Evolutionary conservation across 2,329 filamentous ascomycete genomes (phyloP), one percentile per base, ranked within the genome.

Genomic region (Aspergillus latus): DNA sequence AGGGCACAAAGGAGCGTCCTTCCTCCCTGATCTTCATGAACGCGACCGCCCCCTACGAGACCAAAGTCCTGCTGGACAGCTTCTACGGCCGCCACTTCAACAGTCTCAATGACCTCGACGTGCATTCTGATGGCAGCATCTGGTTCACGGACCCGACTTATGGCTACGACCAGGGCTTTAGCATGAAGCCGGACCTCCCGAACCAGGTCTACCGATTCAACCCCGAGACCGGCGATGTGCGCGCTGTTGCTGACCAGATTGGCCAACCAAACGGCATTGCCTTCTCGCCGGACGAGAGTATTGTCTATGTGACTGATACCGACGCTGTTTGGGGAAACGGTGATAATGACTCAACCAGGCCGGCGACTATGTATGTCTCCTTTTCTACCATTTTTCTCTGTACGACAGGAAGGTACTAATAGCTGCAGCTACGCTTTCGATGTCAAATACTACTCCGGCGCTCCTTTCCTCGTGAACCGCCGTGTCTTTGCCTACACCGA

Each of bases 401-500:
- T n/a, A 34, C 13, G 7, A 15, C 11, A n/a, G 13, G 9, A 11
- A 21, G 15, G 26, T 49, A 50, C 32, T 56, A 4, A 47, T 16
- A 4, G 15, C 40, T 1, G 3, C 45, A 69, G 64, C 4, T 83
- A 82, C 50, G 78, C 80, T 0, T 82, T 76, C 53, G 80, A 83
- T 62, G 66, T 84, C 5, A 50, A 72, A 0, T 26, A 3, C 0
- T 3, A 66, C 8, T 63, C 66, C 10, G 72, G 65, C 0, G 68
- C 74, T 1, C 73, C 73, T 0, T 80, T 79, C 52, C 68, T 84
- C 9, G 61, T 65, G 0, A 82, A 83, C 63, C 76, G 76, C 48
- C 77, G 80, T 15, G 65, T 83, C 0, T 85, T 86, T 61, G 78
- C 82, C 0, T 80, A 77, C 58, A 75, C 77, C 0, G 72, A 76